Conservation (phyloP, 2,329 filamentous ascomycete genomes). For the Aureobasidium sp. region DNA sequence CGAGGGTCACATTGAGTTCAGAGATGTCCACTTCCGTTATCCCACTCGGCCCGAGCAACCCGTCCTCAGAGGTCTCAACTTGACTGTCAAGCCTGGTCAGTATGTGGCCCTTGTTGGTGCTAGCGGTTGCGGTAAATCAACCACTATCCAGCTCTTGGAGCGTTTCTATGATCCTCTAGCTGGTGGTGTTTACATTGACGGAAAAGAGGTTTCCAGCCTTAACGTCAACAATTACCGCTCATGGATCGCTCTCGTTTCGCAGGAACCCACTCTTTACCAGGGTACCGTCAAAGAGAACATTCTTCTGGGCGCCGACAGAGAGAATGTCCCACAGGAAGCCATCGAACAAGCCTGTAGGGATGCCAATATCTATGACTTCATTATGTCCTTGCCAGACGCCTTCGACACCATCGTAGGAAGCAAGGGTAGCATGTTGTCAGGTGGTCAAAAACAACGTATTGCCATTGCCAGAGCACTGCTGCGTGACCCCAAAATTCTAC, state of each 20-base stretch:
- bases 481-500: conserved; percentile 79
- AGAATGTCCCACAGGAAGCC: conserved; percentile 62
- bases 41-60: conserved; percentile 85
- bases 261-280: conserved; percentile 92
- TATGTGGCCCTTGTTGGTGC: conserved; percentile 90
- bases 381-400: conserved; percentile 75
- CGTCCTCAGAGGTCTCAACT: conserved; percentile 78
- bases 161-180: conserved; percentile 87
- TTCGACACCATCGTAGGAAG: conserved; percentile 71
- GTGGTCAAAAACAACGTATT: conserved; percentile 91
- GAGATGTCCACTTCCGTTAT: conserved; percentile 89
- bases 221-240: conserved; percentile 83
- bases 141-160: conserved; percentile 84
- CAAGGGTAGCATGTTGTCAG: conserved; percentile 78
- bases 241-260: conserved; percentile 78
- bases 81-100: conserved; percentile 66
- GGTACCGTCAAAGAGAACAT: conserved; percentile 90
- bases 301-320: conserved; percentile 61
- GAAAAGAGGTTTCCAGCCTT: conserved; percentile 68
- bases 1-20: conserved; percentile 79
- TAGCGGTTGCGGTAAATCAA: conserved; percentile 89
- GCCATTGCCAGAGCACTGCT: conserved; percentile 88
- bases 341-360: conserved; percentile 77
- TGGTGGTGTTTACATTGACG: conserved; percentile 76
- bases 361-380: conserved; percentile 89